phyloP scores from a whole-genome alignment of 768 basidiomycete species.

The Termitomyces sp. region DNA sequence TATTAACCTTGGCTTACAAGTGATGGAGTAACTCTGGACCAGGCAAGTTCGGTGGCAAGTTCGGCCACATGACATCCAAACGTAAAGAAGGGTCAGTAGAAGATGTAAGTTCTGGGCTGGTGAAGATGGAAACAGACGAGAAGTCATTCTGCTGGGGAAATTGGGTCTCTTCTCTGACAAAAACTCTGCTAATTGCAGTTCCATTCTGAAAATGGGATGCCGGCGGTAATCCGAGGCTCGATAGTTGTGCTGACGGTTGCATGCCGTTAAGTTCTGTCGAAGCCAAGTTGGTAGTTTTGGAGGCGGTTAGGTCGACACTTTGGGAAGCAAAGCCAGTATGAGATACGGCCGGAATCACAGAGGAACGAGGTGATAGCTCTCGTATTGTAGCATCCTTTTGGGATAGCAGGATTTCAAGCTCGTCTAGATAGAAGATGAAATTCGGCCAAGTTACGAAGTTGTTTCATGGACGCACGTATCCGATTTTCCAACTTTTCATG shows the following conservation, averaged over 20 bases:
- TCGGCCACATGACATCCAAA: slow-evolving; percentile 41
- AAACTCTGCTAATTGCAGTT: not conserved
- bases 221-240: slow-evolving; percentile 6
- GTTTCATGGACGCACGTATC: slow-evolving; percentile 44
- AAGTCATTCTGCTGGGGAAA: slow-evolving; percentile 20
- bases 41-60: slow-evolving; percentile 63
- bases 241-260: not conserved
- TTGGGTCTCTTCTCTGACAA: slow-evolving; percentile 16
- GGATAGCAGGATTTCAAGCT: slow-evolving; percentile 59
- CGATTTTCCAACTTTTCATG: slow-evolving; percentile 63
- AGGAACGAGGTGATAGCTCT: slow-evolving; percentile 6
- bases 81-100: slow-evolving; percentile 17
- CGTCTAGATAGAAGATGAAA: slow-evolving; percentile 33
- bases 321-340: not conserved
- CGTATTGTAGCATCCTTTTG: slow-evolving; percentile 40
- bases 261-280: slow-evolving; percentile 6
- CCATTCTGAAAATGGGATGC: slow-evolving; percentile 10
- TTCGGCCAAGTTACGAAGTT: not conserved
- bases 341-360: slow-evolving; percentile 1
- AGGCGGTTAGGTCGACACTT: not conserved
- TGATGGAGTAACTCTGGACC: slow-evolving; percentile 57
- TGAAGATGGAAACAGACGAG: slow-evolving; percentile 9
- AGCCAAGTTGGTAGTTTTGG: not conserved
- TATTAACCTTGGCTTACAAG: slow-evolving; percentile 39
- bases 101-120: slow-evolving; percentile 10